Percentiles rank a stretch among this genome's conserved stretches.
Conservation (phyloP, 306 rosid species). For the Pueraria montana region DNA sequence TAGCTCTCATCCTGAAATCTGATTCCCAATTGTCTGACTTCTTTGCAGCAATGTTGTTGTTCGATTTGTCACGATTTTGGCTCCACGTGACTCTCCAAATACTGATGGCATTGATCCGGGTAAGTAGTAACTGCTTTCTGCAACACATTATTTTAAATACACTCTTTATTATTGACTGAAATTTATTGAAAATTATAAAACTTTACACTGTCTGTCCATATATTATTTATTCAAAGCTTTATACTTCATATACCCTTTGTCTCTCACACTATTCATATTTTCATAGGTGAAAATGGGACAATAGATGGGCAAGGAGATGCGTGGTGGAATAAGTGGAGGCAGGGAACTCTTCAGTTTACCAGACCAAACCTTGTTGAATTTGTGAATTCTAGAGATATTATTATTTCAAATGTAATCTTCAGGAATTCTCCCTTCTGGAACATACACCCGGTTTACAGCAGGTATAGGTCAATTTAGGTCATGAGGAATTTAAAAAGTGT, state of each 20-base stretch:
- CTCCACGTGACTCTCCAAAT: slow-evolving; percentile 89
- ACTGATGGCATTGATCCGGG: slow-evolving; percentile 96
- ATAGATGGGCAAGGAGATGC: slow-evolving; percentile 91
- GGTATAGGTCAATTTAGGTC: slow-evolving; percentile 65
- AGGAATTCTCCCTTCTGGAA: slow-evolving; percentile 95
- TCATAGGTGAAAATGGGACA: slow-evolving; percentile 87
- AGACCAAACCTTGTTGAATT: slow-evolving; percentile 91
- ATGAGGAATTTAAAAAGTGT: background rate
- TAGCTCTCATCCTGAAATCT: slow-evolving; percentile 4
- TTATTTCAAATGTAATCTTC: slow-evolving; percentile 82
- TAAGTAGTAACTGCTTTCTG: slow-evolving; percentile 15
- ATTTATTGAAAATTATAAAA: too few species aligned
- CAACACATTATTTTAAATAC: too few species aligned
- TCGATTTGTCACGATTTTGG: slow-evolving; percentile 76
- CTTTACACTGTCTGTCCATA: too few species aligned
- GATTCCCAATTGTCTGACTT: slow-evolving; percentile 29
- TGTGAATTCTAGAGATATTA: slow-evolving; percentile 72
- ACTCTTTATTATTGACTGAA: too few species aligned
- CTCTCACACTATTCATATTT: background rate
- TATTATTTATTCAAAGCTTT: too few species aligned
- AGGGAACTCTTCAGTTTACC: slow-evolving; percentile 78
- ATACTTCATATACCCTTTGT: background rate
- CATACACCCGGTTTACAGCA: slow-evolving; percentile 94
- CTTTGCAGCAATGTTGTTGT: slow-evolving; percentile 79
- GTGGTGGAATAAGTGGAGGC: slow-evolving; percentile 99